Evolutionary conservation across 345 rosid species (phyloP), one percentile per base, ranked within the genome.

Genomic region (Citropsis articulata): DNA sequence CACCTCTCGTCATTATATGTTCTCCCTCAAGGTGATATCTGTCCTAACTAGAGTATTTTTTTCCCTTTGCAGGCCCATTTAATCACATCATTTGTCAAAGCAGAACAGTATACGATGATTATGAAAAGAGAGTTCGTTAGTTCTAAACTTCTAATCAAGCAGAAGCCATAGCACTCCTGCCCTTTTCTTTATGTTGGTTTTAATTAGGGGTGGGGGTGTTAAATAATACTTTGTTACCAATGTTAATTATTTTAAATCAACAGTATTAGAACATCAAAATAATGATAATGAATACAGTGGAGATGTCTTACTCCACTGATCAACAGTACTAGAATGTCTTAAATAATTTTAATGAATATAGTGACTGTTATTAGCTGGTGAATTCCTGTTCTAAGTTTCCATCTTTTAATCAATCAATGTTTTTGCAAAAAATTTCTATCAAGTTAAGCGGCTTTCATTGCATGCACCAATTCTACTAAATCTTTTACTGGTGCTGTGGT

Each of bases 131-230:
- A 48, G 64, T n/a, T 53, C 31, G 24, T 7, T 22, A 65, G 45
- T 75, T 50, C 77, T 63, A 50, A 75, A 12, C n/a, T 75, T 50
- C 77, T 63, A 50, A 75, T 22, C n/a, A 19, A 57, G 25, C 48
- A 31, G 31, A 50, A 65, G 40, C 78, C 16, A 12, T 35, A 10
- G 22, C 22, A 7, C 22, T 28, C 31, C 1, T 55, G 22, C 56
- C 27, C 31, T 27, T 30, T 1, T 31, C 13, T 71, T 42, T 42
- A 6, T 45, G 21, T 42, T 25, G 53, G 31, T 16, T 69, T 0
- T 69, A 69, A 9, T 24, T 67, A 7, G 31, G 61, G 74, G 45
- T 10, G 28, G 72, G 12, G 50, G 4, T 33, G 24, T 24, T 24
- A 68, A 40, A 24, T 68, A 18, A 40, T 68, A 40, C 13, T 42